These are phyloP conservation scores for Cyclostephanos tholiformis DNA, from an alignment of 108 stramenopile species.

Conservation along the genomic window DNA sequence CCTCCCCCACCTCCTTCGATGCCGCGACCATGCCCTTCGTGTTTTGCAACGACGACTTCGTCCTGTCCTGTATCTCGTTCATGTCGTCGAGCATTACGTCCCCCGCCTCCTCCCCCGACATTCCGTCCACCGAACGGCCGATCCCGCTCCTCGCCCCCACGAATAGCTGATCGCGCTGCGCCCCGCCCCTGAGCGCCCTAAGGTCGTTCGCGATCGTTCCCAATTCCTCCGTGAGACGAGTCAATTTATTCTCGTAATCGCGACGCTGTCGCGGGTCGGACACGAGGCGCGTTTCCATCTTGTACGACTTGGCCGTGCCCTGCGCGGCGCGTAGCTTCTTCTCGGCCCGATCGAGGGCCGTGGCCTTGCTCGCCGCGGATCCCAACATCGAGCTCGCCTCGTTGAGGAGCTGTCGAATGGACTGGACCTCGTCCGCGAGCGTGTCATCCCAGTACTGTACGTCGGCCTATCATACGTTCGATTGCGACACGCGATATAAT, in stretches of 20 bases:
- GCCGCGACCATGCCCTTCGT: conserved; percentile 78
- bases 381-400: conserved; percentile 7
- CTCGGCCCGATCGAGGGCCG: conserved; percentile 68
- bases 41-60: conserved; percentile 70
- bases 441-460: conserved; percentile 92
- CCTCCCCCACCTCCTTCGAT: conserved; percentile 83
- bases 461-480: conserved; percentile 57
- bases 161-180: conserved; percentile 67
- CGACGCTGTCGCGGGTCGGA: conserved; percentile 56
- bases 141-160: conserved; percentile 37
- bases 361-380: conserved; percentile 52
- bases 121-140: conserved; percentile 32
- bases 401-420: conserved; percentile 57
- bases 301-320: conserved; percentile 78
- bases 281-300: conserved; percentile 85
- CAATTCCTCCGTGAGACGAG: conserved; percentile 60
- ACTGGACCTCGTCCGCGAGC: conserved; percentile 68
- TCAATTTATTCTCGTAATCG: conserved; percentile 59
- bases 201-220: conserved; percentile 66
- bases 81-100: conserved; percentile 77
- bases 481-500: not conserved
- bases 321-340: conserved; percentile 64
- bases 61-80: conserved; percentile 74
- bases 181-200: conserved; percentile 65
- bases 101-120: conserved; percentile 66